These are phyloP conservation scores for Ascochyta clinopodiicola DNA, from an alignment of 2,329 filamentous ascomycete species.

Conservation along the genomic window DNA sequence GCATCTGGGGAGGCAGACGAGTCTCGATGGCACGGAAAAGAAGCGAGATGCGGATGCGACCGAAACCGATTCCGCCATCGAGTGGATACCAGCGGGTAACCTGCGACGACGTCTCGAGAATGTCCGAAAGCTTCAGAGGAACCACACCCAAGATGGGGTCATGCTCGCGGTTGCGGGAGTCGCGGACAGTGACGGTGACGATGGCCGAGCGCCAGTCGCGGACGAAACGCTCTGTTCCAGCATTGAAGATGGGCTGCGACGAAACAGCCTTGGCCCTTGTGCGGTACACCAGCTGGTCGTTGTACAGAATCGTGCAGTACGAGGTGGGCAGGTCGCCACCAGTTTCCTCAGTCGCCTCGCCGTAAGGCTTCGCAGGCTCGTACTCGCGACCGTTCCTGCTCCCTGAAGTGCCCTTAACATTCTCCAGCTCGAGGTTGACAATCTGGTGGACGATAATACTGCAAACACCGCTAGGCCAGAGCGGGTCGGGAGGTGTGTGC, in stretches of 20 bases:
- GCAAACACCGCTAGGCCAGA: constrained; percentile 91
- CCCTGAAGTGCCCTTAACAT: constrained; percentile 83
- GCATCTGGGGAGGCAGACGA: constrained; percentile 79
- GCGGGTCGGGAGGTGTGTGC: constrained; percentile 90
- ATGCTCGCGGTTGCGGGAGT: constrained; percentile 87
- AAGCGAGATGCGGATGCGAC: constrained; percentile 84
- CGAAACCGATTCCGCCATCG: constrained; percentile 89
- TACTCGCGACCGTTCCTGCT: constrained; percentile 85
- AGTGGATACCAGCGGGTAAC: constrained; percentile 94
- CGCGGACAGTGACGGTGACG: constrained; percentile 85
- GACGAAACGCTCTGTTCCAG: constrained; percentile 90
- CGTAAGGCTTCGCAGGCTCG: constrained; percentile 83
- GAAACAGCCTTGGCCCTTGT: constrained; percentile 94
- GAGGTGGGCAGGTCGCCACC: constrained; percentile 81
- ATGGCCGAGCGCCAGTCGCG: constrained; percentile 91
- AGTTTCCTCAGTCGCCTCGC: constrained; percentile 86
- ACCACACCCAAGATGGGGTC: constrained; percentile 94
- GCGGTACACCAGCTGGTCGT: constrained; percentile 89
- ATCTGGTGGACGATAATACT: constrained; percentile 92
- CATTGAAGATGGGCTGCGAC: constrained; percentile 96
- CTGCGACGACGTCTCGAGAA: constrained; percentile 87
- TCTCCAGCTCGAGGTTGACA: constrained; percentile 89
- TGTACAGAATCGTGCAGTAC: constrained; percentile 91
- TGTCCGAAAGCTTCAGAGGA: constrained; percentile 82
- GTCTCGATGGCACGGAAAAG: constrained; percentile 91